Conservation (phyloP, 2,329 filamentous ascomycete genomes). For the Beauveria sp. region DNA sequence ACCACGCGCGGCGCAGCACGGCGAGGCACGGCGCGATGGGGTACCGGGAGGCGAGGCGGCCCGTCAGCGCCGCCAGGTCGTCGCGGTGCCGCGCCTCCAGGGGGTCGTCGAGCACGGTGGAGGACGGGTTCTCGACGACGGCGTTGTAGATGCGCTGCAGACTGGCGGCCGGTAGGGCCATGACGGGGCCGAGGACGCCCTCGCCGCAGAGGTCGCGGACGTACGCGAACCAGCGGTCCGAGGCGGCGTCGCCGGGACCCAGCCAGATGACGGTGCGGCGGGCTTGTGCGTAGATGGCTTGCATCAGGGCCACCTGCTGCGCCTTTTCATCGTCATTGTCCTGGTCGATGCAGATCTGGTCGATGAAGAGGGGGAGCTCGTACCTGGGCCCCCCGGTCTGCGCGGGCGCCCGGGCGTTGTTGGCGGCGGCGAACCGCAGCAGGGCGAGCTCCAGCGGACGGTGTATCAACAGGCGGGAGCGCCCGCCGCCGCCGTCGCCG, state of each 20-base stretch:
- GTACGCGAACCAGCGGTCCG: constrained; percentile 18
- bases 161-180: constrained; percentile 17
- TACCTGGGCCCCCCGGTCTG: background rate
- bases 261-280: constrained; percentile 22
- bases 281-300: constrained; percentile 21
- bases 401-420: background rate
- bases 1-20: constrained; percentile 23
- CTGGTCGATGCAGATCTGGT: constrained; percentile 28
- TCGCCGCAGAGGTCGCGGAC: constrained; percentile 15
- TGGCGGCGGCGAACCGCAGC: constrained; percentile 14
- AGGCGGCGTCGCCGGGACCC: constrained; percentile 17
- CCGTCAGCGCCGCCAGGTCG: constrained; percentile 20
- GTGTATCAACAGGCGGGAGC: constrained; percentile 18
- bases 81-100: constrained; percentile 19
- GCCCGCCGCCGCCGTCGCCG: background rate
- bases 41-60: constrained; percentile 16
- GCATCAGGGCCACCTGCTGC: constrained; percentile 23
- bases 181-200: constrained; percentile 17
- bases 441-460: constrained; percentile 24
- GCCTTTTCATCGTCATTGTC: constrained; percentile 18
- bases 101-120: constrained; percentile 13
- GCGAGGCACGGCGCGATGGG: constrained; percentile 21
- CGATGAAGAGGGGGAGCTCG: constrained; percentile 20
- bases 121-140: constrained; percentile 16
- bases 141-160: constrained; percentile 23